Evolutionary conservation across 2,329 filamentous ascomycete species (phyloP).

Genomic region (Colletotrichum lentis): DNA sequence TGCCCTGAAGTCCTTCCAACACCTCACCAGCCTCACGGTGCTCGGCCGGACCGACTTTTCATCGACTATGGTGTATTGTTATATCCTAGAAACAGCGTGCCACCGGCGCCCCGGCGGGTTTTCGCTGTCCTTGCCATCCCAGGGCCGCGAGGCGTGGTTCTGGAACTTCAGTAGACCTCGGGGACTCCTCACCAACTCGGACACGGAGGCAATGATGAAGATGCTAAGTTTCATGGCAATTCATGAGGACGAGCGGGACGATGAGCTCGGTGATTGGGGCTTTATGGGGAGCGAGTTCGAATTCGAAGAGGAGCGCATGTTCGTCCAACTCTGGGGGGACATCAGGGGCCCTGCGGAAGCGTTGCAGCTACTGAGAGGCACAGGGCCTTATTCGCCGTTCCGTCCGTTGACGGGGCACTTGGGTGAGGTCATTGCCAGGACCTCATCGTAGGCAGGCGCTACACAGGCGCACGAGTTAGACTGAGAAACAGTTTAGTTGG

Average conservation of each 20-base stretch:
- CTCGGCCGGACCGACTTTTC: slow-evolving; percentile 15
- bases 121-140: slow-evolving; percentile 9
- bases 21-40: slow-evolving; percentile 10
- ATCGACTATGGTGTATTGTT: neutral
- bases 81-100: neutral
- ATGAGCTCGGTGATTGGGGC: neutral
- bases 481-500: no score
- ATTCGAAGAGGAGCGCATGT: slow-evolving; percentile 14
- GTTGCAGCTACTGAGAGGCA: slow-evolving; percentile 1
- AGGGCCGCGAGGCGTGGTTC: neutral
- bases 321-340: slow-evolving; percentile 10
- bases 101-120: slow-evolving; percentile 15
- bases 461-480: no score
- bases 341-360: slow-evolving; percentile 6
- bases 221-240: slow-evolving; percentile 10
- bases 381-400: slow-evolving; percentile 8
- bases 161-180: neutral
- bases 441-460: no score
- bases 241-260: neutral
- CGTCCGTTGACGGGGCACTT: neutral
- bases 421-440: neutral
- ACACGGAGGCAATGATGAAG: neutral
- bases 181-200: neutral
- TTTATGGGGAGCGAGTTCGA: slow-evolving; percentile 1
- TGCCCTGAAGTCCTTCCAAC: slow-evolving; percentile 9